Evolutionary conservation across 2,329 filamentous ascomycete species (phyloP), one percentile per base, ranked within the genome.

Genomic region (Fusarium sp.): DNA sequence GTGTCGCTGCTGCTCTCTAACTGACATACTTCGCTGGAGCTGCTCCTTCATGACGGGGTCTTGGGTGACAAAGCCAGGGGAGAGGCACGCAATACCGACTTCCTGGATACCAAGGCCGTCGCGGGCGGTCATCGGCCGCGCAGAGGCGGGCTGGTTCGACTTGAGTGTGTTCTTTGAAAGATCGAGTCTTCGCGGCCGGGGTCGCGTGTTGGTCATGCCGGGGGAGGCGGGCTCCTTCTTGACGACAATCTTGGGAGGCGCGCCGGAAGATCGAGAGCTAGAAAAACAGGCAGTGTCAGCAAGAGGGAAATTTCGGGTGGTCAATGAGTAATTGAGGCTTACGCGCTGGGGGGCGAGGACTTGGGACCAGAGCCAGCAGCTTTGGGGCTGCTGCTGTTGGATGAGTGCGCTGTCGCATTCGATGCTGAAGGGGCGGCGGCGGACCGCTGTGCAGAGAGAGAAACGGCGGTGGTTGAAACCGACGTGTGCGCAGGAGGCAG

Each of bases 11-110:
- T 98, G 95, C 77, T 99, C 96, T 73, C 95, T 90, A 33, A 99
- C 95, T 54, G 94, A 95, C 83, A 98, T 91, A 83, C 97, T 98
- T 77, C 96, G 92, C 84, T 98, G 95, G 63, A 99, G 86, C 83
- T 98, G 95, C 83, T 98, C 95, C 81, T 97, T 93, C 95, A 98
- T 97, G 22, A 93, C 90, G n/a, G 97, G 96, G 83, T 99, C 95
- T 78, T 98, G 94, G 18, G 97, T 98, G 76, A 97, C 92, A 80
- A 99, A 98, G 64, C 97, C 97, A 0, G 97, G 97, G 3, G 97
- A 98, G 65, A 99, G 87, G 80, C 97, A 99, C 48, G 96, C 96
- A 66, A 98, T 88, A 67, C 97, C 97, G 29, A 98, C 94, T 83
- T 98, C 95, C 79, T 97, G 95, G 80, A 98, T 96, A 48, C 89